phyloP scores from a whole-genome alignment of 768 basidiomycete species.

The Pleurotus cornucopiae region DNA sequence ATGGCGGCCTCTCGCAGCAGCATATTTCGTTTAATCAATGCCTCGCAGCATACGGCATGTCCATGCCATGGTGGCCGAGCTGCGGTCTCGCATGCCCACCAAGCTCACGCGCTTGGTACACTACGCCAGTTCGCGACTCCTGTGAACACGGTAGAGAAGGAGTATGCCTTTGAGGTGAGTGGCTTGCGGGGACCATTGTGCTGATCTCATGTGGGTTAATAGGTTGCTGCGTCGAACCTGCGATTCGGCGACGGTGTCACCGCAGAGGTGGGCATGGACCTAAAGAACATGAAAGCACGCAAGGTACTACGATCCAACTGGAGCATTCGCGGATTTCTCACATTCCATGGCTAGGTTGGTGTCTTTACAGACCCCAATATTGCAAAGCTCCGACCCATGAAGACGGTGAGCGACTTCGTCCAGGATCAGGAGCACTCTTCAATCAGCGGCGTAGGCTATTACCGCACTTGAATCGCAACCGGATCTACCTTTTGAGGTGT shows the following conservation, averaged over 20 bases:
- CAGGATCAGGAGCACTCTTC: not conserved
- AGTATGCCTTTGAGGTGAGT: conserved; percentile 86
- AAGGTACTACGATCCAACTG: conserved; percentile 47
- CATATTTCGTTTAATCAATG: conserved; percentile 72
- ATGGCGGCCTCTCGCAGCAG: conserved; percentile 55
- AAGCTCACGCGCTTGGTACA: conserved; percentile 48
- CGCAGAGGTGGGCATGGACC: conserved; percentile 87
- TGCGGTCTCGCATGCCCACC: conserved; percentile 34
- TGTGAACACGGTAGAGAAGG: conserved; percentile 66
- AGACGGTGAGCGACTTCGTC: conserved; percentile 48
- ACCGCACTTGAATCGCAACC: conserved; percentile 75
- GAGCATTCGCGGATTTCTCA: conserved; percentile 6
- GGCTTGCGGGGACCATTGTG: too few relatives aligned
- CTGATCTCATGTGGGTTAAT: not conserved
- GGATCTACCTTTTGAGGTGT: conserved; percentile 77
- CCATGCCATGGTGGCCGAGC: conserved; percentile 73
- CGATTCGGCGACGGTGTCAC: conserved; percentile 91
- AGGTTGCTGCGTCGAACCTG: conserved; percentile 86
- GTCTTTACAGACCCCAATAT: conserved; percentile 92
- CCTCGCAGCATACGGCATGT: conserved; percentile 68
- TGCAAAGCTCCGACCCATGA: conserved; percentile 77
- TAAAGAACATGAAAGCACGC: conserved; percentile 88
- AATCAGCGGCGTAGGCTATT: conserved; percentile 46
- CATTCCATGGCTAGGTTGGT: conserved; percentile 59
- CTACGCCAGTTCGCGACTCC: conserved; percentile 77